A percentile compares a stretch with the other conserved stretches of the same genome.
phyloP scores from a whole-genome alignment of 129 eudicot genomes.

The Daucus carota region DNA sequence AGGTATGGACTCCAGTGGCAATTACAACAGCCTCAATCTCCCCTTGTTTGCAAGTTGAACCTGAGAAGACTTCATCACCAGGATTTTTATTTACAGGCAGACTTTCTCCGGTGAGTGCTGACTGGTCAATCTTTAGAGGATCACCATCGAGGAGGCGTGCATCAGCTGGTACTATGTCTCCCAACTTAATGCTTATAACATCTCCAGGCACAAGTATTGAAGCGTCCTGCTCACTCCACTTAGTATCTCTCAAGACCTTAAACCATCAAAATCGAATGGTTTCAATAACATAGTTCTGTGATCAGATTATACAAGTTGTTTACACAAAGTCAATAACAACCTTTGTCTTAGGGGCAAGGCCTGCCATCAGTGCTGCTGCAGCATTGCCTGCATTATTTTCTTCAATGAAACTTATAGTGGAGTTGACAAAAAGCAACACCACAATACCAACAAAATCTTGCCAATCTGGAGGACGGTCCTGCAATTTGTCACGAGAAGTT shows the following conservation, averaged over 20 bases:
- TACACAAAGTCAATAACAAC: conserved; percentile 16
- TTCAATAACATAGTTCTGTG: background rate
- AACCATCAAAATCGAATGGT: background rate
- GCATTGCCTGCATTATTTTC: conserved; percentile 96
- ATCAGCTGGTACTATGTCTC: conserved; percentile 83
- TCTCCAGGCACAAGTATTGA: conserved; percentile 71
- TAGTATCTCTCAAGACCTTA: conserved; percentile 68
- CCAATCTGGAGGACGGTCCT: conserved; percentile 95
- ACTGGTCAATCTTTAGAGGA: conserved; percentile 70
- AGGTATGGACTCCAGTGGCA: conserved; percentile 85
- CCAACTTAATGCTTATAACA: conserved; percentile 67
- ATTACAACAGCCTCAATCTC: conserved; percentile 90
- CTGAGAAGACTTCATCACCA: conserved; percentile 66
- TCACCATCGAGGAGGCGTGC: conserved; percentile 90
- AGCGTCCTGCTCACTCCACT: conserved; percentile 74
- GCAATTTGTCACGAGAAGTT: conserved; percentile 16
- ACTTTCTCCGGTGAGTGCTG: conserved; percentile 86
- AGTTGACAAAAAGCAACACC: conserved; percentile 61
- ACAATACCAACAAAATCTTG: conserved; percentile 82
- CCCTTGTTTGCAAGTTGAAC: conserved; percentile 88
- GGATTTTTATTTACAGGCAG: conserved; percentile 69
- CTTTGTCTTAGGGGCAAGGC: conserved; percentile 92
- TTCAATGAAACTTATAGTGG: conserved; percentile 80
- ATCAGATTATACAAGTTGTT: background rate
- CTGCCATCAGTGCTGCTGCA: conserved; percentile 91